phyloP scores from a whole-genome alignment of 176 grass and related monocot species.

The Rhynchospora pubera region DNA sequence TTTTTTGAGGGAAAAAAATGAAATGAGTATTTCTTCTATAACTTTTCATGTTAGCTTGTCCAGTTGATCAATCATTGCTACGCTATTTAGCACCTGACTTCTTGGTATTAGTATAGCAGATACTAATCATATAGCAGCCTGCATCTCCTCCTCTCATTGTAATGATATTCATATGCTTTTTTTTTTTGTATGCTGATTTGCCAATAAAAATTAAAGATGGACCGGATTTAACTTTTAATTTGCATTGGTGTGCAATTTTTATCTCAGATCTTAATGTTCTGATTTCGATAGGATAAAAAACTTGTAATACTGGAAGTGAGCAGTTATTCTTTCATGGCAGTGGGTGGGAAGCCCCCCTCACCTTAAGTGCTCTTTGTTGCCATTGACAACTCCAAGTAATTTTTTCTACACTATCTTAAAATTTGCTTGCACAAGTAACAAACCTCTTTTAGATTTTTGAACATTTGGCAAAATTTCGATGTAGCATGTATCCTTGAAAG shows the following conservation, averaged over 20 bases:
- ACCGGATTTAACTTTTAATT: too few relatives aligned
- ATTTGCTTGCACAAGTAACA: neutral
- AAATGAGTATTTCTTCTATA: neutral
- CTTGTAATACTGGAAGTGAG: neutral
- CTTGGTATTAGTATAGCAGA: neutral
- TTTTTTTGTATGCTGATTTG: neutral
- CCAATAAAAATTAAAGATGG: too few relatives aligned
- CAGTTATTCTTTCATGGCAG: neutral
- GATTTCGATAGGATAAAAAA: neutral
- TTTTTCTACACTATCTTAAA: neutral
- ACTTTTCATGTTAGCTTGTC: neutral
- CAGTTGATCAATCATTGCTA: neutral
- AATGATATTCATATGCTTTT: neutral
- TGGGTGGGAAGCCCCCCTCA: neutral
- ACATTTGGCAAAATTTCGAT: constrained; percentile 55
- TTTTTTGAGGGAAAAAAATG: too few relatives aligned
- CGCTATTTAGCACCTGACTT: neutral
- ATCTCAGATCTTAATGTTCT: neutral
- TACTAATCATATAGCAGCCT: neutral
- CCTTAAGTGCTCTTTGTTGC: neutral
- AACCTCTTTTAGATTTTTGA: constrained; percentile 65
- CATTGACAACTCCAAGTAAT: neutral
- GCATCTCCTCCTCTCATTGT: neutral
- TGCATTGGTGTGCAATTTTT: neutral
- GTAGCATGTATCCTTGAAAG: constrained; percentile 72